Conservation (phyloP, 78 protist genomes). For the Capsaspora owczarzaki region DNA sequence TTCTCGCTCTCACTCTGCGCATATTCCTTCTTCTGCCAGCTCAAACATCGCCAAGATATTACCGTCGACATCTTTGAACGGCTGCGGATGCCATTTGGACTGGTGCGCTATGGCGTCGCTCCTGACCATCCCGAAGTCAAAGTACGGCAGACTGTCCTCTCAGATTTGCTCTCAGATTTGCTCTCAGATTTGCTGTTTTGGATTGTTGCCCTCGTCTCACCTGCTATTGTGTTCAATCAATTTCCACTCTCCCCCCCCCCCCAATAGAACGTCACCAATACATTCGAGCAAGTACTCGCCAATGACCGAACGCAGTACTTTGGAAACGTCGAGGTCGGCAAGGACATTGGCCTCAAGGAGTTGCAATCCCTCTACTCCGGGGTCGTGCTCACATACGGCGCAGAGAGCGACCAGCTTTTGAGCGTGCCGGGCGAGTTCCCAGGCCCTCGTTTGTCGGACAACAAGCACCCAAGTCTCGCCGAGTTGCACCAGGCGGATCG, state of each 20-base stretch:
- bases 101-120: conserved; percentile 77
- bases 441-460: no score
- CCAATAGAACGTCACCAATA: no score
- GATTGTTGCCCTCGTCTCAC: no score
- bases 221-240: no score
- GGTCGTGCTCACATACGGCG: conserved; percentile 60
- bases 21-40: background rate
- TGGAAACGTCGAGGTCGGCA: background rate
- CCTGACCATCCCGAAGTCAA: conserved; percentile 75
- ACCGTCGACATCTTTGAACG: conserved; percentile 52
- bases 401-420: conserved; percentile 20
- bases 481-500: no score
- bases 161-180: no score
- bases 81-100: conserved; percentile 68
- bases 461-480: no score
- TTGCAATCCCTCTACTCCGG: conserved; percentile 27
- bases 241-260: no score
- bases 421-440: background rate
- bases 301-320: background rate
- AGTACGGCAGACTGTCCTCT: background rate
- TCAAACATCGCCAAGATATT: background rate
- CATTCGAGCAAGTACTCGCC: no score
- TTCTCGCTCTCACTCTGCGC: background rate
- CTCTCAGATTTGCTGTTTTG: no score
- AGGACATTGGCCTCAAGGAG: background rate